Conservation (phyloP, 345 rosid species). For the Hibiscus tridactylites region DNA sequence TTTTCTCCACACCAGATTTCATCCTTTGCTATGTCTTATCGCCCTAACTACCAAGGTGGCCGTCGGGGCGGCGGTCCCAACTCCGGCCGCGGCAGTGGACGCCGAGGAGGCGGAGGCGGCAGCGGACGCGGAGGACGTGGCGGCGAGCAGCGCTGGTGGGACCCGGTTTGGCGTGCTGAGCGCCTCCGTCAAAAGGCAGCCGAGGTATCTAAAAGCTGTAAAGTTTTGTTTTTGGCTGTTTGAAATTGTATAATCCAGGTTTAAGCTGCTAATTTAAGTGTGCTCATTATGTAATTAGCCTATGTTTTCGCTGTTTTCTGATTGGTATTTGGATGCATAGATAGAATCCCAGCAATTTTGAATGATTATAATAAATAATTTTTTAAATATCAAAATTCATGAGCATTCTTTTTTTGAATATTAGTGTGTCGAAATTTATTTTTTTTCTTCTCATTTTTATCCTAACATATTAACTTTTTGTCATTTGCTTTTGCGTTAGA, state of each 20-base stretch:
- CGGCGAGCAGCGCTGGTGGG: constrained; percentile 99
- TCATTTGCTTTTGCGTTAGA: neutral
- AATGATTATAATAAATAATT: neutral
- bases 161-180: constrained; percentile 97
- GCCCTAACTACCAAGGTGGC: constrained; percentile 50
- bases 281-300: neutral
- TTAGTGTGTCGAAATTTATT: neutral
- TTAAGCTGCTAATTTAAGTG: neutral
- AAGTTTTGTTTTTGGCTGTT: neutral
- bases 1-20: constrained; percentile 14
- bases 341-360: neutral
- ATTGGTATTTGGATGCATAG: neutral
- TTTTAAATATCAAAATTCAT: neutral
- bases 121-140: constrained; percentile 44
- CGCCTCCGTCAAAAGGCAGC: constrained; percentile 67
- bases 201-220: constrained; percentile 33
- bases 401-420: neutral
- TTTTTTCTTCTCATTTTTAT: neutral
- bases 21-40: constrained; percentile 40
- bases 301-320: neutral
- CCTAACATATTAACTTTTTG: too few species aligned
- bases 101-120: constrained; percentile 34
- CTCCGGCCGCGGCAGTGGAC: constrained; percentile 30
- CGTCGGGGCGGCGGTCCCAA: constrained; percentile 41
- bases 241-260: neutral